Base-by-base conservation (phyloP, 225 moss, liverwort and hornwort genomes). In the Ulota crispa region DNA sequence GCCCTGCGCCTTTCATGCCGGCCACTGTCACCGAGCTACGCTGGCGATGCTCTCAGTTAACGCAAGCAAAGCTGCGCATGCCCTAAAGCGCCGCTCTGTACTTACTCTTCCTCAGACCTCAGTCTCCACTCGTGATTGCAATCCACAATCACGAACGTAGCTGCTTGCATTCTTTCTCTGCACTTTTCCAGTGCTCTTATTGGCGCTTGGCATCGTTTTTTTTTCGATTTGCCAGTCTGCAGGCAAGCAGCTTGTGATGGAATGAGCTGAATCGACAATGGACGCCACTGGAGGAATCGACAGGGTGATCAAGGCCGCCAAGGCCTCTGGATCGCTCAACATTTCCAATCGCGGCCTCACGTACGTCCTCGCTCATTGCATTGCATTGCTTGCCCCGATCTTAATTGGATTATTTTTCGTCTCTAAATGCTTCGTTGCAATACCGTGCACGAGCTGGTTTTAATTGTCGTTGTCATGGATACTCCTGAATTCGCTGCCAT, bases 241-340 rank as follows among this genome's bases (percentile, higher is more conserved):
- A 24, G 26, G 26, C 26, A 27, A 4, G 60, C 60, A 60, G 60
- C 60, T 74, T 65, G 73, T 28, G 79, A 67, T 59, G 79, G 84
- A 79, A 80, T 87, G 87, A 80, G 73, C 83, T 50, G 30, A 39
- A 50, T 56, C 31, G 50, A 73, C 50, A 60, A 83, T 87, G 87
- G 83, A 87, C 60, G 41, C 76, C 67, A 50, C 68, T 27, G 82
- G 82, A 76, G 88, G 85, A 50, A 95, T 95, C 89, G 95, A 93
- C 55, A 88, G 86, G 71, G 74, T 91, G 53, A 76, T 93, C 83
- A 93, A 89, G 82, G 89, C 90, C 62, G 95, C 95, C 64, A 92
- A 93, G 32, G 82, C 91, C 26, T 95, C 95, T 34, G 95, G 95
- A 70, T 92, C 93, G 4, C 91, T 95, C 67, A 92, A 93, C 78